Base-by-base conservation (phyloP, 2,329 filamentous ascomycete genomes). In the Alternaria alternata region DNA sequence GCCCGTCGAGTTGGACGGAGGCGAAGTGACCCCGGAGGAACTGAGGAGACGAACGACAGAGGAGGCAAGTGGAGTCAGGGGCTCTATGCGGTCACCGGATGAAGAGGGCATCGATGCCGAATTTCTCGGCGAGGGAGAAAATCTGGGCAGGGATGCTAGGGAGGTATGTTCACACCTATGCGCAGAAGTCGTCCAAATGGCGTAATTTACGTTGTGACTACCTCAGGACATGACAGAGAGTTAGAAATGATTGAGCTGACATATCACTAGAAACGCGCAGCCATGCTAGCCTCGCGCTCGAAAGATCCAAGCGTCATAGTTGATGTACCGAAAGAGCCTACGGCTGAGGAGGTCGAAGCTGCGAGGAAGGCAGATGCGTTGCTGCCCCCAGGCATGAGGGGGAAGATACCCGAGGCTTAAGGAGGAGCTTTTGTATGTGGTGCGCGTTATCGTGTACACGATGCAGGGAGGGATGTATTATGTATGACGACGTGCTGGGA, bases 241-340 rank as follows among this genome's bases (percentile, higher is more conserved):
- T 11, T 26, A 16, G 30, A 22, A 9, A 16, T 7, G 0, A 4
- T 6, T 9, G 2, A 20, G 43, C 54, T 68, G 46, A 67, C 42
- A 14, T 6, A 9, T 2, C 8, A 24, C 36, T 8, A 81, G 80
- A 78, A 78, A 62, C 71, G 81, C 32, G 75, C 74, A 3, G 70
- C 74, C 5, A 72, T 81, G 14, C 72, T 81, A 1, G 68, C 75
- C 0, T 68, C 71, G 9, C 71, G 81, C 4, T 75, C 77, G 24
- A 74, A 73, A 42, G 80, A 83, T 59, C 79, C 81, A 0, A 77
- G 80, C 22, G 81, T 84, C 2, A 72, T 84, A 43, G 80, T 82
- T 5, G 79, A 83, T 66, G 69, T 83, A 12, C 81, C 81, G 1
- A 65, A 75, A 39, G 78, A 76, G 12, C 81, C 81, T 26, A 79